phyloP scores from a whole-genome alignment of 176 grass and related monocot genomes.

The Coix lacrymajobi region DNA sequence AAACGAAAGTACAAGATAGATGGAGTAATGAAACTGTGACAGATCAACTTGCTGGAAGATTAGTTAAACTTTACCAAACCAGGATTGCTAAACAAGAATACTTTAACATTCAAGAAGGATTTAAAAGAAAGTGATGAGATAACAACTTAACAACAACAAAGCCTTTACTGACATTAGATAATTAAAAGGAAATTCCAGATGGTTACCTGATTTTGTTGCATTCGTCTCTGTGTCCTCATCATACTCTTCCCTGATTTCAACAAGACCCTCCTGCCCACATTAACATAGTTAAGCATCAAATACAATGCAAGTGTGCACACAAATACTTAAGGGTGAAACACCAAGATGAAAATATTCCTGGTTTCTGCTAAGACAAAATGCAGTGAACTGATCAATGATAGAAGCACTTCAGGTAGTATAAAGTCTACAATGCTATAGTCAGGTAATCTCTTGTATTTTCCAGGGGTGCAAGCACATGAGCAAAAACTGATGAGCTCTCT shows the following conservation, averaged over 20 bases:
- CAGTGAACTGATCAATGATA: background rate
- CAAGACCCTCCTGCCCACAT: slow-evolving; percentile 71
- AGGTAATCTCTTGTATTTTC: background rate
- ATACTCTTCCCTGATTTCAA: slow-evolving; percentile 98
- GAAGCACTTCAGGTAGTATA: background rate
- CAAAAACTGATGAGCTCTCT: background rate
- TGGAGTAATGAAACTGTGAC: background rate
- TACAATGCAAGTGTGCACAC: background rate
- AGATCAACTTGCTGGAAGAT: background rate
- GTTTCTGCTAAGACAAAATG: background rate
- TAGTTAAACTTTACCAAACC: background rate
- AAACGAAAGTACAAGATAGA: background rate
- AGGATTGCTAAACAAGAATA: slow-evolving; percentile 9
- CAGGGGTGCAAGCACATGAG: background rate
- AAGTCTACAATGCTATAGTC: background rate
- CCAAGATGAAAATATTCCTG: background rate
- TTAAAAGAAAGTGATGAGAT: background rate
- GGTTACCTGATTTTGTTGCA: slow-evolving; percentile 38
- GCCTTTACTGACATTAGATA: background rate
- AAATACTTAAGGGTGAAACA: slow-evolving; percentile 14
- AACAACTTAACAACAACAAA: background rate
- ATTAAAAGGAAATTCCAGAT: slow-evolving; percentile 12
- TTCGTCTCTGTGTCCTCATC: slow-evolving; percentile 47
- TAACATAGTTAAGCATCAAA: slow-evolving; percentile 15
- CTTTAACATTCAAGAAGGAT: slow-evolving; percentile 1